phyloP scores from a whole-genome alignment of 192 early-diverging fungal species.

The Entophlyctis helioformis region DNA sequence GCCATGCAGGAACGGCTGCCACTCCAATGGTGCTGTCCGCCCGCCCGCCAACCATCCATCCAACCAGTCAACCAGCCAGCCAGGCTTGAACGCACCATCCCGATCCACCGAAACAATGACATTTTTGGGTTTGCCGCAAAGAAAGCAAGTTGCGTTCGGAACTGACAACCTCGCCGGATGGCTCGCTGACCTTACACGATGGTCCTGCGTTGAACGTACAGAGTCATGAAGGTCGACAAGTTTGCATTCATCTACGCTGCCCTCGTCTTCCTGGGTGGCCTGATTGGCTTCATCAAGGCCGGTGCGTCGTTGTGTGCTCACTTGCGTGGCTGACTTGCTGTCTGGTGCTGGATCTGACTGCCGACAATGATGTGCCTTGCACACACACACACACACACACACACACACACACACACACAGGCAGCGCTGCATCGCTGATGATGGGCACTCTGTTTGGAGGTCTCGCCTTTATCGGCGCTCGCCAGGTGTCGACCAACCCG shows the following conservation, averaged over 20 bases:
- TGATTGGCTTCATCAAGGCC: conserved; percentile 12
- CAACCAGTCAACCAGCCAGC: too few relatives aligned
- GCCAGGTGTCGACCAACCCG: conserved; percentile 7
- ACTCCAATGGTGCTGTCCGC: too few relatives aligned
- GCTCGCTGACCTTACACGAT: too few relatives aligned
- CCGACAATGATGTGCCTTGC: neutral
- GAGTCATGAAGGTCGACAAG: too few relatives aligned
- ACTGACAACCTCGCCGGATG: too few relatives aligned
- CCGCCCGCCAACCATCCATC: too few relatives aligned
- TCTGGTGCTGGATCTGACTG: neutral
- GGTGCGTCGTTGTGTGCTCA: neutral
- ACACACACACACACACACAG: neutral
- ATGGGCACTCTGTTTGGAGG: conserved; percentile 5
- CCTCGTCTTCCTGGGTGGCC: conserved; percentile 6
- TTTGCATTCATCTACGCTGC: conserved; percentile 12
- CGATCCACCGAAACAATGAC: too few relatives aligned
- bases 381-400: neutral
- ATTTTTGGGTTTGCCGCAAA: too few relatives aligned
- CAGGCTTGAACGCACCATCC: too few relatives aligned
- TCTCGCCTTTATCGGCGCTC: conserved; percentile 6
- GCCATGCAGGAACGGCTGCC: too few relatives aligned
- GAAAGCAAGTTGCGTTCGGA: too few relatives aligned
- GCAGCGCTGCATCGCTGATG: conserved; percentile 5
- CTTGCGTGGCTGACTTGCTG: neutral
- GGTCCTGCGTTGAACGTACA: too few relatives aligned